Evolutionary conservation across 495 filamentous ascomycete species (phyloP), one percentile per base, ranked within the genome.

Genomic region (Barbatosphaeria neglecta): DNA sequence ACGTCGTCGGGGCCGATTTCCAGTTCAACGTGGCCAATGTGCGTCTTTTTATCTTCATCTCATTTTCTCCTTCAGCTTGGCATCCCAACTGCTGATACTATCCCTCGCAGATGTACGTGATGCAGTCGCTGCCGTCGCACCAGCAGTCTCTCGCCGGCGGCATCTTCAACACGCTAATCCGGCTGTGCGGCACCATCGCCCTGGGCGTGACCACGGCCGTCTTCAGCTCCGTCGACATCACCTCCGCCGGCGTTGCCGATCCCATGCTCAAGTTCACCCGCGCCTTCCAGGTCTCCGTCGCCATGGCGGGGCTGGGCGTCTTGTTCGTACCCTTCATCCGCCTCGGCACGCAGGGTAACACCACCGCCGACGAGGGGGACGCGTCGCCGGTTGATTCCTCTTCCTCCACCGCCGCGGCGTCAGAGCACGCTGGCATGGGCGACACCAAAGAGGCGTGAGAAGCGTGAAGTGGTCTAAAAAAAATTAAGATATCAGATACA

Each of bases 1-100:
- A 55, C 39, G 75, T 78, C 13, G 68, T 73, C n/a, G 75, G 75
- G 5, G 75, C 73, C 11, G 76, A 81, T 56, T 68, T 76, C 11
- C 74, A 80, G 48, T 80, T 81, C 59, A 80, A 78, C 42, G 76
- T 80, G 28, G 70, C 71, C 6, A 81, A 81, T 53, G 74, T 78
- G 41, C 59, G 71, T 59, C 18, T 7, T 17, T 25, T 19, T 27
- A 38, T 41, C 25, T 22, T 44, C 37, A 16, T 20, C 45, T 15
- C 16, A 16, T n/a, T 25, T 18, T 19, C 7, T 4, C 24, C 6
- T 46, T 33, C 37, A 37, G 15, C 10, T 25, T 6, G 22, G n/a
- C n/a, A n/a, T n/a, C n/a, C n/a, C n/a, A n/a, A n/a, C n/a, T n/a
- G n/a, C n/a, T n/a, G n/a, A n/a, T n/a, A n/a, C n/a, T n/a, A n/a